phyloP scores from a whole-genome alignment of 1,284 basidiomycete species.

The Cryptococcus jaspeensis region DNA sequence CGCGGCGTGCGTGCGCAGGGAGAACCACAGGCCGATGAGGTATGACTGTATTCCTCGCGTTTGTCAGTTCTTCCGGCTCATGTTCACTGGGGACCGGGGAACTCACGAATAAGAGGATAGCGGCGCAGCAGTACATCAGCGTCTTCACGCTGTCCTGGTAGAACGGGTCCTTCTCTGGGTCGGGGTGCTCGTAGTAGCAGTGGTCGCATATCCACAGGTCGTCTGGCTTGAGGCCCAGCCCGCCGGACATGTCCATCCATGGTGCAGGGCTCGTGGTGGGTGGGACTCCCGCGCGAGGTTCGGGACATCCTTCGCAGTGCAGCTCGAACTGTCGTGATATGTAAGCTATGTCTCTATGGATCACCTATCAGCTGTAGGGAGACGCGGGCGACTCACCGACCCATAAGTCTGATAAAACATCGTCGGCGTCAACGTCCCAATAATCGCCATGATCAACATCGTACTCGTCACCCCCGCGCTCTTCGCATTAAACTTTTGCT shows the following conservation, averaged over 20 bases:
- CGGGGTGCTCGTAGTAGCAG: slow-evolving; percentile 93
- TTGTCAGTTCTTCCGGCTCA: slow-evolving; percentile 8
- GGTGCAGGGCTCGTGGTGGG: slow-evolving; percentile 1
- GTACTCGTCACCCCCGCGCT: slow-evolving; percentile 98
- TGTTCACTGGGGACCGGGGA: neutral
- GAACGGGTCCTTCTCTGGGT: slow-evolving; percentile 90
- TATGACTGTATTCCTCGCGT: slow-evolving; percentile 69
- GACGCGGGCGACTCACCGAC: slow-evolving; percentile 64
- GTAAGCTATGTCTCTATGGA: neutral
- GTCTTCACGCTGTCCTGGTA: slow-evolving; percentile 92
- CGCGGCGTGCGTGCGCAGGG: slow-evolving; percentile 92
- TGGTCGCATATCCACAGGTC: slow-evolving; percentile 81
- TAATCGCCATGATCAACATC: slow-evolving; percentile 99
- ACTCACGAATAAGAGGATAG: slow-evolving; percentile 81
- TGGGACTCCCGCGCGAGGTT: slow-evolving; percentile 1
- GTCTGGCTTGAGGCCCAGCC: slow-evolving; percentile 24
- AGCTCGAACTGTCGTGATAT: slow-evolving; percentile 93
- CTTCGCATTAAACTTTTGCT: slow-evolving; percentile 97
- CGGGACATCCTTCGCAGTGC: slow-evolving; percentile 85
- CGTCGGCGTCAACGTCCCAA: slow-evolving; percentile 92
- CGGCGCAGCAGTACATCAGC: slow-evolving; percentile 93
- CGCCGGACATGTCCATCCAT: no score
- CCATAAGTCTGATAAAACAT: slow-evolving; percentile 99
- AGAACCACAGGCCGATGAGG: slow-evolving; percentile 97
- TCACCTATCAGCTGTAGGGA: neutral